Base-by-base conservation (phyloP, 73 alveolate genomes). In the Uronychia setigera region DNA sequence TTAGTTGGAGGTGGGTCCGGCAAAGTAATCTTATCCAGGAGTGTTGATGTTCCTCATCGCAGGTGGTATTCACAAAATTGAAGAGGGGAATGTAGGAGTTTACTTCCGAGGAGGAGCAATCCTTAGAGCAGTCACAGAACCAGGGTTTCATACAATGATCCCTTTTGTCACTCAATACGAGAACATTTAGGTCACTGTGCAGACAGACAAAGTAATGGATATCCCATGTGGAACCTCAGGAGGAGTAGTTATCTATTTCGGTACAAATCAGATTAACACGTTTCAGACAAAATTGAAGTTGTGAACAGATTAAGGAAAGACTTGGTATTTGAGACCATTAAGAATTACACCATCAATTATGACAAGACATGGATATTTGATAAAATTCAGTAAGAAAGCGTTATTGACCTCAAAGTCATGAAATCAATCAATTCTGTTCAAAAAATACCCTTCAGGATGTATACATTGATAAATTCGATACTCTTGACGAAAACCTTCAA, bases 211-310 rank as follows among this genome's bases (percentile, higher is more conserved):
- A 81, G 96, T 91, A 57, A 81, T 59, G 26, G 79, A 86, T 80
- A 91, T 91, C 81, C 93, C 96, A 0, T 91, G 96, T 76, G 96
- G 96, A 27, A 91, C 96, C n/a, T 35, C 86, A 35, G 96, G 96
- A 25, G 96, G 96, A 34, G 96, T 91, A 0, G 89, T 91, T 32
- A 87, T 91, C 57, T 46, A 79, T 34, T 91, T 91, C 77, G 96
- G 67, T 46, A 46, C 19, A 5, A 46, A 46, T n/a, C n/a, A n/a
- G n/a, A n/a, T 46, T 46, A 11, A 11, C 67, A 11, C 67, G 19
- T 19, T 19, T 46, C 67, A 46, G 67, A 91, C 74, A 85, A 87
- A 32, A 91, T 91, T 34, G 96, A 91, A 80, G 96, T 91, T 1
- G 96, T 91, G 29, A 91, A 91, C 76, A 80, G 93, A 31, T 87